Evolutionary conservation across 2,329 filamentous ascomycete species (phyloP).

Genomic region (Aureobasidium sp.): DNA sequence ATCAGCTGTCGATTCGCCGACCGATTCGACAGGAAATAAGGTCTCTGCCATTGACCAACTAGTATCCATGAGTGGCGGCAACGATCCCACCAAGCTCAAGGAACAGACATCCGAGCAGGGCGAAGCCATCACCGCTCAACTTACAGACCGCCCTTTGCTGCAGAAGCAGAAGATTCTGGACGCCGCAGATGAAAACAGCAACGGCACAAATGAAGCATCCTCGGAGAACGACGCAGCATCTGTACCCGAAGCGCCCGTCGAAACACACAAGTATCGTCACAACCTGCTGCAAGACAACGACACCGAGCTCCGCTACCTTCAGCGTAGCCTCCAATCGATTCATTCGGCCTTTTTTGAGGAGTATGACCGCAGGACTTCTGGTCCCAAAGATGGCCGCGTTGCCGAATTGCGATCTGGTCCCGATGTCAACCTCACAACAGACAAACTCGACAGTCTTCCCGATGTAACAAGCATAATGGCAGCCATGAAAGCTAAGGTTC

Average conservation of each 20-base stretch:
- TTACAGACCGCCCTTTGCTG: constrained; percentile 83
- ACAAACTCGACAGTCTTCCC: constrained; percentile 56
- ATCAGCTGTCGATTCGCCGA: background rate
- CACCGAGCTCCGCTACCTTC: constrained; percentile 66
- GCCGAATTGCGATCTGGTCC: constrained; percentile 44
- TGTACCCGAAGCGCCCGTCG: constrained; percentile 26
- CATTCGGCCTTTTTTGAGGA: constrained; percentile 76
- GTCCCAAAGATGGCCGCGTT: constrained; percentile 36
- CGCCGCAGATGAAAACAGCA: constrained; percentile 59
- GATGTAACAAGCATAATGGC: constrained; percentile 83
- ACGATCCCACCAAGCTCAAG: constrained; percentile 59
- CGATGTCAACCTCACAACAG: constrained; percentile 35
- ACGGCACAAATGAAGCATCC: constrained; percentile 31
- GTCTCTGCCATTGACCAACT: constrained; percentile 62
- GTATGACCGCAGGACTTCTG: constrained; percentile 53
- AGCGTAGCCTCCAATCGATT: constrained; percentile 64
- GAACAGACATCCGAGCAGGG: constrained; percentile 79
- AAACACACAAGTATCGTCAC: constrained; percentile 47
- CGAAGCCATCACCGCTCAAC: constrained; percentile 76
- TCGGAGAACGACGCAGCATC: constrained; percentile 31
- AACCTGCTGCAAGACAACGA: constrained; percentile 84
- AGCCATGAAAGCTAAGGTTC: constrained; percentile 65
- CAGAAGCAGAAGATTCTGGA: constrained; percentile 85
- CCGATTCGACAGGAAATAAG: constrained; percentile 25
- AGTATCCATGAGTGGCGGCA: constrained; percentile 63